Base-by-base conservation (phyloP, 208 protist species). In the Leishmania major region DNA sequence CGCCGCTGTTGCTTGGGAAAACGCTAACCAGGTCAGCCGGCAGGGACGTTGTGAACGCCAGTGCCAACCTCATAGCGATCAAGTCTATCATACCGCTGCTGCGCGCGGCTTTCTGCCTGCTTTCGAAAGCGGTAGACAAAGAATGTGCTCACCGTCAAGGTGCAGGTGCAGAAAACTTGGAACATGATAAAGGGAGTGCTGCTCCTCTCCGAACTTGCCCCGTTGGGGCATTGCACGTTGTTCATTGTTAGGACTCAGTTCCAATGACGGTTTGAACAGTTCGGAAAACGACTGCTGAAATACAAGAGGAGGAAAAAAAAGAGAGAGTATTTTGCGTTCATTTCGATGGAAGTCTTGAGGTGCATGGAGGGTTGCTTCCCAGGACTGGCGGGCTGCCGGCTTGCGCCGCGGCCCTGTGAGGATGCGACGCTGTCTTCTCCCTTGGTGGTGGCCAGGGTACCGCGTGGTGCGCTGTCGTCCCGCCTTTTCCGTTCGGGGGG, bases 41-140 rank as follows among this genome's bases (percentile, higher is more conserved):
- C 35, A 8, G 55, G 37, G 40, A 66, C 70, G 37, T 77, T 81
- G 35, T 85, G 84, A n/a, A 81, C 69, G 28, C 77, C 86, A 3
- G 77, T 86, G 43, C 86, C 88, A 10, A 90, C 47, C 43, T 95
- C 92, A 37, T 83, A 78, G 57, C 88, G 87, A 75, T 74, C 80
- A 11, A 95, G 85, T 47, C 93, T 84, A 28, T 97, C 93, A 78
- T 94, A 94, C 17, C 92, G 84, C 73, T 94, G 91, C 66, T 89
- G 86, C 7, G 84, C 75, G 3, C 92, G 89, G 10, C 75, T 64
- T 45, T 95, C 93, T 1, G 82, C 85, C 17, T 87, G 37, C 40
- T 79, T 53, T 28, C 90, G 70, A 75, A 91, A 82, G 3, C 91
- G 87, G 4, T 84, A 80, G 5, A 93, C 78, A 22, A 82, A 75